Percentiles rank a stretch among this genome's conserved stretches.
phyloP scores from a whole-genome alignment of 805 yeast genomes.

The Lipomyces spencermartinsiae region DNA sequence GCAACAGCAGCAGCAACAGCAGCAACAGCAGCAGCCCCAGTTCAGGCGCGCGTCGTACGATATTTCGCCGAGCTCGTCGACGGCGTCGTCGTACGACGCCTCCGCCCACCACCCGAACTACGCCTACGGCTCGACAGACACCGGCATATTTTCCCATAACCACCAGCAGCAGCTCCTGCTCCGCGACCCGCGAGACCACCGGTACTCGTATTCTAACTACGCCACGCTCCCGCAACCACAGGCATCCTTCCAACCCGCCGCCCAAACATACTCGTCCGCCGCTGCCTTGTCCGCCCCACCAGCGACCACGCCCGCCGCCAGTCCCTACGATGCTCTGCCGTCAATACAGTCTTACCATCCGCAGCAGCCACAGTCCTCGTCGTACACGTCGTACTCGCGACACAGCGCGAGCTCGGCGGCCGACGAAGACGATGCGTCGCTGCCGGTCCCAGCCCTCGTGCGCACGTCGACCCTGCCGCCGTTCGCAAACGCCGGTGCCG shows the following conservation, averaged over 20 bases:
- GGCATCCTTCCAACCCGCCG: slow-evolving; percentile 6
- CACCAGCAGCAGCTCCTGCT: slow-evolving; percentile 24
- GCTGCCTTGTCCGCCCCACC: neutral
- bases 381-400: slow-evolving; percentile 1
- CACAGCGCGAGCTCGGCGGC: neutral
- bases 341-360: slow-evolving; percentile 10
- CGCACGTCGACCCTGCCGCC: slow-evolving; percentile 32
- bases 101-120: neutral
- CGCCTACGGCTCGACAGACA: slow-evolving; percentile 5
- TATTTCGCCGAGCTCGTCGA: neutral
- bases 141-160: slow-evolving; percentile 4
- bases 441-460: slow-evolving; percentile 19
- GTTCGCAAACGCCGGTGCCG: neutral
- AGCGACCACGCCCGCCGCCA: neutral
- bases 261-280: slow-evolving; percentile 3
- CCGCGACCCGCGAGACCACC: slow-evolving; percentile 3
- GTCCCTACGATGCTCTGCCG: slow-evolving; percentile 1
- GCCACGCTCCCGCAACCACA: slow-evolving; percentile 10
- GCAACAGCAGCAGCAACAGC: slow-evolving; percentile 20
- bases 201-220: slow-evolving; percentile 1
- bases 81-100: slow-evolving; percentile 25
- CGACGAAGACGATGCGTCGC: slow-evolving; percentile 13
- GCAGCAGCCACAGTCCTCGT: slow-evolving; percentile 15
- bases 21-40: slow-evolving; percentile 19
- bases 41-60: slow-evolving; percentile 12